Conservation (phyloP, 2,329 filamentous ascomycete species). For the Calycina herbarum region DNA sequence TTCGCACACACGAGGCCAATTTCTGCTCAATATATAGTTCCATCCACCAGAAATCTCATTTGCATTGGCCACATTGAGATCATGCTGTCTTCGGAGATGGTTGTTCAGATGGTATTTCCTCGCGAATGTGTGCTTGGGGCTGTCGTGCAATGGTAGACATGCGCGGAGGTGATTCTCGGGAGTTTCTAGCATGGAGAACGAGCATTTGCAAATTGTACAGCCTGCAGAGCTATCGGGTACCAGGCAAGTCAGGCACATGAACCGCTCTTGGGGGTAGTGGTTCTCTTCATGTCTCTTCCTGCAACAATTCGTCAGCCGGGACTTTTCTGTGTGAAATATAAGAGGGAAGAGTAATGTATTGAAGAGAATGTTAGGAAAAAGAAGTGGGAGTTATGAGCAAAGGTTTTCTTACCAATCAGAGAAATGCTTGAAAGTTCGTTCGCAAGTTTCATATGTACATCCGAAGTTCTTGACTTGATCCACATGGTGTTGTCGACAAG, state of each 20-base stretch:
- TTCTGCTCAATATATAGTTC: slow-evolving; percentile 19
- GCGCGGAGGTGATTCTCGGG: slow-evolving; percentile 15
- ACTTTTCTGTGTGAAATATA: background rate
- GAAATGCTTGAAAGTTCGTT: slow-evolving; percentile 6
- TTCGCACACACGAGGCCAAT: slow-evolving; percentile 23
- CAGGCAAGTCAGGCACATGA: slow-evolving; percentile 24
- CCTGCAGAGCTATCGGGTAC: slow-evolving; percentile 6
- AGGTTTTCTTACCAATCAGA: slow-evolving; percentile 10
- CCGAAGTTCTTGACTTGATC: background rate
- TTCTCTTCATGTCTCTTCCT: slow-evolving; percentile 25
- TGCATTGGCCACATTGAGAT: slow-evolving; percentile 7
- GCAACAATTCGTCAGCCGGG: slow-evolving; percentile 2
- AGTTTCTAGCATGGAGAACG: slow-evolving; percentile 6
- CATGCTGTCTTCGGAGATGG: slow-evolving; percentile 22
- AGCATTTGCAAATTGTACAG: slow-evolving; percentile 18
- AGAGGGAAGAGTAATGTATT: background rate
- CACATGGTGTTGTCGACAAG: background rate
- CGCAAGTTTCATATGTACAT: background rate
- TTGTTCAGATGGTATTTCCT: slow-evolving; percentile 23
- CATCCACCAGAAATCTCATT: slow-evolving; percentile 14
- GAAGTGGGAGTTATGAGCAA: slow-evolving; percentile 13
- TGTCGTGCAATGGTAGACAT: slow-evolving; percentile 17
- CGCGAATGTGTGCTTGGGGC: slow-evolving; percentile 16
- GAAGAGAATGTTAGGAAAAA: background rate
- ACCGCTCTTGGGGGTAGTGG: slow-evolving; percentile 23